Base-by-base conservation (phyloP, 1,139 yeast species). In the Zhuliangozyma blackwelliae region DNA sequence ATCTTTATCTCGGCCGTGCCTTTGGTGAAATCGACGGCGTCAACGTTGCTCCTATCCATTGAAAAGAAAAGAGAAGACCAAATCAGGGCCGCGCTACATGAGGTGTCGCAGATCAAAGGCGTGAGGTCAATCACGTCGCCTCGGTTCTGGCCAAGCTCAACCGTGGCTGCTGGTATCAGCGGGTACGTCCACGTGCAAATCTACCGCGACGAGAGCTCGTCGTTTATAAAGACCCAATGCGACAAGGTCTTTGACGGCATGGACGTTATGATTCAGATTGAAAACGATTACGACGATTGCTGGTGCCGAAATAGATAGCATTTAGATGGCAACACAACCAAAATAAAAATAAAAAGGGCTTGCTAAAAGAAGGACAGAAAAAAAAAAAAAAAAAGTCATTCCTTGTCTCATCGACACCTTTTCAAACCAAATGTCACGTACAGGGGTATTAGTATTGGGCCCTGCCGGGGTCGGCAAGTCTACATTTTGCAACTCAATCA, bases 381-480 rank as follows among this genome's bases (percentile, higher is more conserved):
- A 20, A 16, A 16, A 7, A 27, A 27, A 27, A 25, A 11, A 25
- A 7, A 31, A 5, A 5, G 9, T 7, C 10, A 21, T 20, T 27
- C 25, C 10, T 30, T 13, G 32, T 10, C 12, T 31, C 23, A 7
- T 27, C 20, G 32, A 16, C 16, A 3, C 3, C 16, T 3, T 16
- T 4, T 3, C 3, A 16, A 36, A 21, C 44, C 25, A 13, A 12
- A 92, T 92, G 98, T 88, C 97, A 3, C 72, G 96, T 63, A 96
- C 89, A 2, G 98, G 97, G 40, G 94, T 89, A n/a, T 65, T 92
- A 47, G 96, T 92, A 3, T 63, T 92, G 47, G 98, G 98, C 1
- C 98, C 98, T 11, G 98, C 98, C 0, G 98, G 98, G 27, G 97
- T 85, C 10, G 98, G 98, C 9, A 92, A 76, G 61, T 79, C 89